These are phyloP conservation scores for Dictyostelium citrinum DNA, from an alignment of 78 protist genomes.

Conservation along the genomic window DNA sequence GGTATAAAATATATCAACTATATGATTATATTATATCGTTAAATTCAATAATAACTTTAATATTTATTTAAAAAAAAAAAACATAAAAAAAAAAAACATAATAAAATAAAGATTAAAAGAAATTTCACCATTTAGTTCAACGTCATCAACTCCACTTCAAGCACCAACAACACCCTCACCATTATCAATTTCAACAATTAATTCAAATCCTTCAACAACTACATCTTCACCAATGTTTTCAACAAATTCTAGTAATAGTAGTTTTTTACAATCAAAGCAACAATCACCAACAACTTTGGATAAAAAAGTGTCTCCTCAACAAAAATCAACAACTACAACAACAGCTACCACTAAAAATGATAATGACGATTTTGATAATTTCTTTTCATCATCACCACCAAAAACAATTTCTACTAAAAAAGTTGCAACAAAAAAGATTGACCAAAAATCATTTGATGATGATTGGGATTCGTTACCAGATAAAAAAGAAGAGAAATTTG, in stretches of 20 bases:
- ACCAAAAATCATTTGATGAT: constrained; percentile 48
- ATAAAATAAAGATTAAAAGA: not conserved
- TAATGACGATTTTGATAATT: constrained; percentile 25
- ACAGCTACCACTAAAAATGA: not conserved
- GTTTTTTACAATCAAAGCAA: not conserved
- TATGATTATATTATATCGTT: not conserved
- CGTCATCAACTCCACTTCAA: not conserved
- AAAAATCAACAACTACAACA: not conserved
- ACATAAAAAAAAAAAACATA: too few species aligned
- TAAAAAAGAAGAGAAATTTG: not conserved
- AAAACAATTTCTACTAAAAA: not conserved
- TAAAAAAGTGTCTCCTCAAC: not conserved
- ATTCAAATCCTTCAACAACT: not conserved
- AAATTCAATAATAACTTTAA: not conserved
- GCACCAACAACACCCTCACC: constrained; percentile 16
- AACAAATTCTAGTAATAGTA: not conserved
- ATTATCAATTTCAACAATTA: not conserved
- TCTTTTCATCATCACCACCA: constrained; percentile 7
- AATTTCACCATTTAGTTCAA: not conserved
- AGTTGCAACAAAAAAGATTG: constrained; percentile 13
- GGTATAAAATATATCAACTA: not conserved
- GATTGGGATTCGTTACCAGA: constrained; percentile 73
- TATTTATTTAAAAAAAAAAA: too few species aligned
- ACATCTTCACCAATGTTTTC: not conserved
- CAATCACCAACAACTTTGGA: not conserved